A percentile compares a stretch with the other conserved stretches of the same genome.
Conservation (phyloP, 441 rosid genomes). For the Corymbia citriodora region DNA sequence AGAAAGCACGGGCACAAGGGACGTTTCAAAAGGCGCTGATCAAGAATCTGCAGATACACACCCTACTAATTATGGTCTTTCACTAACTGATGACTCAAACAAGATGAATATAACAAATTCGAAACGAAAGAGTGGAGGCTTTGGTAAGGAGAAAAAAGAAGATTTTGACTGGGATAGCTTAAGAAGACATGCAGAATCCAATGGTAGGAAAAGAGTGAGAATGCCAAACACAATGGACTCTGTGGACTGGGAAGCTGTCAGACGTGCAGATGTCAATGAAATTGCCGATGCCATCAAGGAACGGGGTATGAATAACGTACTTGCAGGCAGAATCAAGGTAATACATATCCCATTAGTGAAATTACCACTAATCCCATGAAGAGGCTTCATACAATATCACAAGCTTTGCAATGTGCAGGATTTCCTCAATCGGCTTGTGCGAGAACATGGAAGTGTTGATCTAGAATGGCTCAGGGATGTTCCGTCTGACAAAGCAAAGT, state of each 20-base stretch:
- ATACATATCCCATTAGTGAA: background rate
- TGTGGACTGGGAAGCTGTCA: constrained; percentile 61
- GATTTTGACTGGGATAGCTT: constrained; percentile 58
- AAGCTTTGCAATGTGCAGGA: constrained; percentile 35
- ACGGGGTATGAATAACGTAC: constrained; percentile 70
- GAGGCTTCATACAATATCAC: constrained; percentile 8
- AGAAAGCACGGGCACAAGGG: constrained; percentile 29
- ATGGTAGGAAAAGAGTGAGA: constrained; percentile 34
- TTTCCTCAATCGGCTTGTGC: constrained; percentile 53
- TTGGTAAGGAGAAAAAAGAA: constrained; percentile 36
- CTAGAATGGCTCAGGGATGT: constrained; percentile 79
- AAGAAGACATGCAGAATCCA: constrained; percentile 38
- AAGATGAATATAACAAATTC: constrained; percentile 17
- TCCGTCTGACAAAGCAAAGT: constrained; percentile 73
- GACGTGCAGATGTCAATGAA: constrained; percentile 41
- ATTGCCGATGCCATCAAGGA: constrained; percentile 57
- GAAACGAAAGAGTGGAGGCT: constrained; percentile 34
- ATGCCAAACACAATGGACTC: constrained; percentile 46
- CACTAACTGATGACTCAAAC: constrained; percentile 20
- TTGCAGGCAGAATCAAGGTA: constrained; percentile 71
- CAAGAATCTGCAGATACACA: constrained; percentile 26
- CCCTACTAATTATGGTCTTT: constrained; percentile 13
- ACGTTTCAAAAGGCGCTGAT: constrained; percentile 17
- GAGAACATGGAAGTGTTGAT: constrained; percentile 53
- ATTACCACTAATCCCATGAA: background rate